These are phyloP conservation scores for Kalmusia sp. DNA, from an alignment of 2,329 filamentous ascomycete species.

Conservation along the genomic window DNA sequence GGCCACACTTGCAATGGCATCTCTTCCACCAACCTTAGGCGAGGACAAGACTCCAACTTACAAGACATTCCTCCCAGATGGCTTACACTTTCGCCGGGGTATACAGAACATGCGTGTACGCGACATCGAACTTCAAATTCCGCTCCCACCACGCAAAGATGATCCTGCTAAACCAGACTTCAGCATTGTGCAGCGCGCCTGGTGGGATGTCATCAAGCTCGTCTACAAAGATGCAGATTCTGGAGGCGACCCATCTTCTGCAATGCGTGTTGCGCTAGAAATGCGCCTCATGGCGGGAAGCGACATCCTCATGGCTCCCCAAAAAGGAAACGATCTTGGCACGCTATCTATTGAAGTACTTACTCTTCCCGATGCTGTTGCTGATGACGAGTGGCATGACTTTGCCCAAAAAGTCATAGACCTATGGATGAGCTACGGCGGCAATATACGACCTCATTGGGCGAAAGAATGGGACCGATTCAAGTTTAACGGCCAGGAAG, in stretches of 20 bases:
- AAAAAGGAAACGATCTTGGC: conserved; percentile 51
- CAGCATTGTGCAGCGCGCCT: conserved; percentile 53
- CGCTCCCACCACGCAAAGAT: conserved; percentile 44
- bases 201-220: conserved; percentile 59
- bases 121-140: conserved; percentile 56
- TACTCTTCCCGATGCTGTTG: conserved; percentile 49
- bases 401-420: conserved; percentile 53
- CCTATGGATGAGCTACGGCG: conserved; percentile 50
- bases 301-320: conserved; percentile 54
- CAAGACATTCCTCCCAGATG: conserved; percentile 54
- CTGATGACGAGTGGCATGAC: conserved; percentile 48
- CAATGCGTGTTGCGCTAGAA: conserved; percentile 55
- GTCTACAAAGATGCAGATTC: conserved; percentile 49
- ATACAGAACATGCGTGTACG: conserved; percentile 57
- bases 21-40: conserved; percentile 30
- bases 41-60: conserved; percentile 30
- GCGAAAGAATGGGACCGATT: conserved; percentile 55
- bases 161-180: conserved; percentile 51
- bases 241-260: conserved; percentile 25
- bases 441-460: conserved; percentile 54
- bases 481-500: conserved; percentile 35
- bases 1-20: conserved; percentile 36
- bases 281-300: conserved; percentile 54
- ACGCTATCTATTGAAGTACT: conserved; percentile 55
- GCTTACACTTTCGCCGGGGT: conserved; percentile 57